Conservation (phyloP, 352 stramenopile genomes). For the Pythium folliculosum region DNA sequence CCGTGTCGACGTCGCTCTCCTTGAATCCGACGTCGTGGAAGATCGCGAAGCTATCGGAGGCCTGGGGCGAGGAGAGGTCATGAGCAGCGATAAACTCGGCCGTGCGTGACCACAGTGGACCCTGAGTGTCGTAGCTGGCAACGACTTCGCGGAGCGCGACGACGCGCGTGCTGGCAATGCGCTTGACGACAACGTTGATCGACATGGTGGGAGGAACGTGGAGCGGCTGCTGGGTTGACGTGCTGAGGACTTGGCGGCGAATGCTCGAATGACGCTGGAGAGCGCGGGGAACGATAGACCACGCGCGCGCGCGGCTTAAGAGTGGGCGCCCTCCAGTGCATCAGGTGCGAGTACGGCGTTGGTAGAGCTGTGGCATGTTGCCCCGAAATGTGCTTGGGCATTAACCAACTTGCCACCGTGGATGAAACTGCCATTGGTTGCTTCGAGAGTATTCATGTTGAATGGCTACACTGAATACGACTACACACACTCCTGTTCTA, state of each 20-base stretch:
- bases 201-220: background rate
- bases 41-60: slow-evolving; percentile 37
- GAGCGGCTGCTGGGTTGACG: too few relatives aligned
- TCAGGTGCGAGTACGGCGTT: too few relatives aligned
- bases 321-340: too few relatives aligned
- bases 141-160: slow-evolving; percentile 4
- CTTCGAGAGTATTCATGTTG: background rate
- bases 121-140: slow-evolving; percentile 1
- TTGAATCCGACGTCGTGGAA: slow-evolving; percentile 43
- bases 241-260: background rate
- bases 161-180: slow-evolving; percentile 10
- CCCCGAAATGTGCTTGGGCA: too few relatives aligned
- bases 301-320: too few relatives aligned
- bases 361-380: too few relatives aligned
- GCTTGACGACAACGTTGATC: slow-evolving; percentile 1
- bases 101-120: background rate
- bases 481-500: background rate
- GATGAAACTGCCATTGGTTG: background rate
- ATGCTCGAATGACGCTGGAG: background rate
- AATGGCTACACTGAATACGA: background rate
- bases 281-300: background rate
- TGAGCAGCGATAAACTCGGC: background rate
- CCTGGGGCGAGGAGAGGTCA: background rate
- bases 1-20: slow-evolving; percentile 48
- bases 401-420: background rate